Evolutionary conservation across 345 rosid species (phyloP).

Genomic region (Eutrema japonicum): DNA sequence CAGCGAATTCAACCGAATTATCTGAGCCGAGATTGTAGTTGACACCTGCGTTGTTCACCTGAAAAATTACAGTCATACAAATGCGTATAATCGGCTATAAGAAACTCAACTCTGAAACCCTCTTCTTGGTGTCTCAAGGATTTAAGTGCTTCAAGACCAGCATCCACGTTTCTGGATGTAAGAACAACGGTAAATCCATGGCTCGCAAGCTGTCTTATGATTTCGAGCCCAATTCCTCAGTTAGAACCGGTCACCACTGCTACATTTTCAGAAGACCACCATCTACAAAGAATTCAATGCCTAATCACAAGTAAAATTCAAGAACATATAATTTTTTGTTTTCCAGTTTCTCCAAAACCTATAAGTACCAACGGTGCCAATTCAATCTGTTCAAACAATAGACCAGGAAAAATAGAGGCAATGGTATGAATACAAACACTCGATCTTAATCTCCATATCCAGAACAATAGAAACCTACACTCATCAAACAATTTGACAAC

Average conservation of each 20-base stretch:
- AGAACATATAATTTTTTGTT: background rate
- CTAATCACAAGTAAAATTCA: slow-evolving; percentile 12
- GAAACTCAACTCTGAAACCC: no score
- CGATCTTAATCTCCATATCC: background rate
- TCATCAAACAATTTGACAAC: background rate
- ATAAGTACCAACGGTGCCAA: background rate
- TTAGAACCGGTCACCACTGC: slow-evolving; percentile 89
- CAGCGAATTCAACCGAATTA: no score
- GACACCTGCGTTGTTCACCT: no score
- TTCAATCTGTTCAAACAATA: background rate
- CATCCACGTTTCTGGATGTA: no score
- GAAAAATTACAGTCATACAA: no score
- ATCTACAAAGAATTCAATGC: slow-evolving; percentile 49
- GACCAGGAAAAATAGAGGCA: background rate
- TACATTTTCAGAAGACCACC: slow-evolving; percentile 85
- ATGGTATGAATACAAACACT: background rate
- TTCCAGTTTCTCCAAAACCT: background rate
- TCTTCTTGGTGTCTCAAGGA: no score
- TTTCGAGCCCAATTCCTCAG: slow-evolving; percentile 40
- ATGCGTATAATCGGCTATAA: no score
- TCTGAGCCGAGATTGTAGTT: no score
- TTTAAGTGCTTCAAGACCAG: no score
- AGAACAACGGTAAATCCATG: no score
- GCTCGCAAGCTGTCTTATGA: no score
- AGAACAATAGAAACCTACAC: background rate